Evolutionary conservation across 2,329 filamentous ascomycete species (phyloP).

Genomic region (Passalora sequoiae): DNA sequence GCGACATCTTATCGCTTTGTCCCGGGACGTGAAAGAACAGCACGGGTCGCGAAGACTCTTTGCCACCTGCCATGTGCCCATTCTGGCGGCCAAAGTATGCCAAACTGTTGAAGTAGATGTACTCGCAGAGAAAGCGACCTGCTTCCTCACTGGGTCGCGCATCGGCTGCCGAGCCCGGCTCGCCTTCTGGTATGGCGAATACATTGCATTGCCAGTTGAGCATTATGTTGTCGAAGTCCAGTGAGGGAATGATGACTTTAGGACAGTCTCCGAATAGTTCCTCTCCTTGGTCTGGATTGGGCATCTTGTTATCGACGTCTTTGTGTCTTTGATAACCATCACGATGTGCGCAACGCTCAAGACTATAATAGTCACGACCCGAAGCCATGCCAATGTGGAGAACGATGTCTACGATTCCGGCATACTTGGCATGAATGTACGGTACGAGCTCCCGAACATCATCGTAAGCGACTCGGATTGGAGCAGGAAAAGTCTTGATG

Average conservation of each 20-base stretch:
- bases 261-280: slow-evolving; percentile 29
- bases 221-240: slow-evolving; percentile 31
- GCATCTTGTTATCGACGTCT: slow-evolving; percentile 59
- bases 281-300: slow-evolving; percentile 24
- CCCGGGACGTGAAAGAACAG: slow-evolving; percentile 42
- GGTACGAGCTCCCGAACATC: slow-evolving; percentile 61
- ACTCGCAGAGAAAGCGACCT: slow-evolving; percentile 42
- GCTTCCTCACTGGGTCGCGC: slow-evolving; percentile 38
- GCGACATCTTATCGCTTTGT: slow-evolving; percentile 31
- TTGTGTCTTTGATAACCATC: slow-evolving; percentile 61
- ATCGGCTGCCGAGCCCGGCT: slow-evolving; percentile 27
- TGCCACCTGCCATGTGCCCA: slow-evolving; percentile 19
- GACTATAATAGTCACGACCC: slow-evolving; percentile 59
- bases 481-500: slow-evolving; percentile 59
- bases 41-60: slow-evolving; percentile 29
- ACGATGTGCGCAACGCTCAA: slow-evolving; percentile 66
- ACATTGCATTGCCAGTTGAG: slow-evolving; percentile 27
- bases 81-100: slow-evolving; percentile 30
- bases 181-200: slow-evolving; percentile 23
- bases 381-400: slow-evolving; percentile 77
- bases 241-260: slow-evolving; percentile 25
- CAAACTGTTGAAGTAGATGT: slow-evolving; percentile 41
- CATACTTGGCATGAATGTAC: slow-evolving; percentile 50
- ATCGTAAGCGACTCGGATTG: slow-evolving; percentile 67
- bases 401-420: slow-evolving; percentile 55